Conservation (phyloP, 257 asterid genomes). For the Solanum gandarillasii region DNA sequence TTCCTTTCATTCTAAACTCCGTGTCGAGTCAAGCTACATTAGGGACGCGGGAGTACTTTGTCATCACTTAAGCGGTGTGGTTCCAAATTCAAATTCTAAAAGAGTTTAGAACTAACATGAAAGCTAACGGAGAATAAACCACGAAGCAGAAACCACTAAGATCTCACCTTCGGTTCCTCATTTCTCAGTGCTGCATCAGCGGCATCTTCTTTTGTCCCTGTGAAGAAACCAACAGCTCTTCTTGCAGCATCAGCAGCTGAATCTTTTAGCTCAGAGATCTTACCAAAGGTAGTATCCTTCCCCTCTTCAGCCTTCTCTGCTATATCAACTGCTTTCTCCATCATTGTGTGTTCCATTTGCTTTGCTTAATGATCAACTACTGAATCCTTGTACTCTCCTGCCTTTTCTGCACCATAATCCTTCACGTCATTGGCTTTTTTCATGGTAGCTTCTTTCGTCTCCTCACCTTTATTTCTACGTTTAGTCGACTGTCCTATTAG, state of each 20-base stretch:
- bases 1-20: no score
- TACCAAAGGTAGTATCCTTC: no score
- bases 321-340: slow-evolving; percentile 15
- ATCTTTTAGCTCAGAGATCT: no score
- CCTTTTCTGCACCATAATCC: slow-evolving; percentile 10
- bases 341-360: slow-evolving; percentile 1
- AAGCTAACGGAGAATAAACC: neutral
- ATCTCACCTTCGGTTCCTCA: neutral
- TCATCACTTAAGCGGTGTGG: neutral
- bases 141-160: neutral
- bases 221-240: no score
- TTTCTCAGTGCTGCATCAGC: neutral
- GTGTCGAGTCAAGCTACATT: no score
- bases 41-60: neutral
- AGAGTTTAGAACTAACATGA: neutral
- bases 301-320: slow-evolving; percentile 20
- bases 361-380: neutral
- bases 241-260: no score
- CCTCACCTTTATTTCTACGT: no score
- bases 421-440: neutral
- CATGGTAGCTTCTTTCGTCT: no score
- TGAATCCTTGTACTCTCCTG: slow-evolving; percentile 3
- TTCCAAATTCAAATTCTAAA: neutral
- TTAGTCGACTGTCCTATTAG: no score
- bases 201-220: no score